Conservation (phyloP, 371 early-diverging fungal genomes). For the Lichtheimia corymbifera region DNA sequence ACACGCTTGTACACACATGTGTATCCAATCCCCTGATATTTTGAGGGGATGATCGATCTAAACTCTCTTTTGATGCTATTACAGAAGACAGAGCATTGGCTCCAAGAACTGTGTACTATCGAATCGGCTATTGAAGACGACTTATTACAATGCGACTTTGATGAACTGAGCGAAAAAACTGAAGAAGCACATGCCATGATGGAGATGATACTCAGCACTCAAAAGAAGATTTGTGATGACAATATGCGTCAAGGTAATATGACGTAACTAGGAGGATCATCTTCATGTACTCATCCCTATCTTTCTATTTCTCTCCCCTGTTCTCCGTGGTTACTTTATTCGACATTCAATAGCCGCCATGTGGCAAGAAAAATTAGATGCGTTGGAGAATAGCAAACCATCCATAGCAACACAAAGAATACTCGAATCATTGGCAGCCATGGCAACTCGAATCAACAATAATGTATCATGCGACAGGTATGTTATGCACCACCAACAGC, state of each 20-base stretch:
- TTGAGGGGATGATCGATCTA: too few relatives aligned
- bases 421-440: too few relatives aligned
- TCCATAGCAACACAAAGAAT: slow-evolving; percentile 5
- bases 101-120: too few relatives aligned
- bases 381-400: slow-evolving; percentile 8
- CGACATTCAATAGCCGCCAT: slow-evolving; percentile 9
- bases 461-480: too few relatives aligned
- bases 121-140: too few relatives aligned
- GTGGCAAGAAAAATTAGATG: slow-evolving; percentile 20
- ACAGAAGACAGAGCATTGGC: too few relatives aligned
- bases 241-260: slow-evolving; percentile 13
- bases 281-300: neutral
- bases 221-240: slow-evolving; percentile 11
- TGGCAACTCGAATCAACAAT: too few relatives aligned
- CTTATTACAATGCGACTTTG: too few relatives aligned
- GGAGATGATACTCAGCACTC: slow-evolving; percentile 10
- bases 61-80: too few relatives aligned
- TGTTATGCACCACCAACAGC: too few relatives aligned
- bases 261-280: neutral
- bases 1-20: too few relatives aligned
- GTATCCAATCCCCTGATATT: too few relatives aligned
- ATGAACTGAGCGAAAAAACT: slow-evolving; percentile 12
- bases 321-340: neutral
- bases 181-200: slow-evolving; percentile 16
- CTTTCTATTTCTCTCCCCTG: neutral